Percentiles rank a stretch among this genome's conserved stretches.
These are phyloP conservation scores for Firmiana major DNA, from an alignment of 345 rosid genomes.

Conservation along the genomic window DNA sequence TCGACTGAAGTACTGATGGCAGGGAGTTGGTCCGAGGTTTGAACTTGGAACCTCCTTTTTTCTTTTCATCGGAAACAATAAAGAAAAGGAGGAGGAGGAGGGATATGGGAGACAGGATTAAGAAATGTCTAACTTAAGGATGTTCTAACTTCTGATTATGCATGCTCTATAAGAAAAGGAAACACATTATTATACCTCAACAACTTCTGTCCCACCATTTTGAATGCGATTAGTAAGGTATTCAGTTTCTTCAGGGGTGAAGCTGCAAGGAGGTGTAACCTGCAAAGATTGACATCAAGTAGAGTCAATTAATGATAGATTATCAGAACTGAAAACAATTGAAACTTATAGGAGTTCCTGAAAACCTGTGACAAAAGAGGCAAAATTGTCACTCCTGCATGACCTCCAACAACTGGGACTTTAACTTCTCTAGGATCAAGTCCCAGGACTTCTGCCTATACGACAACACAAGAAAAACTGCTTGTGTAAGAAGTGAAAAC, in stretches of 20 bases:
- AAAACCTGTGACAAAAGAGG: constrained; percentile 88
- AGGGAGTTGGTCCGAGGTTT: neutral
- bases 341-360: neutral
- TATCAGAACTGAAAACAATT: neutral
- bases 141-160: neutral
- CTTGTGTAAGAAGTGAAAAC: no score
- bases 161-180: no score
- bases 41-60: neutral
- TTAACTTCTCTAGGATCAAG: constrained; percentile 93
- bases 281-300: constrained; percentile 17
- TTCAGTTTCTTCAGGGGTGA: constrained; percentile 60
- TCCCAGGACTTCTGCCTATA: constrained; percentile 96
- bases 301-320: neutral
- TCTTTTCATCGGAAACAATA: neutral
- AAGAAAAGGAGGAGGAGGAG: no score
- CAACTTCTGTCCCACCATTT: constrained; percentile 87
- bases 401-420: constrained; percentile 98
- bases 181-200: constrained; percentile 42
- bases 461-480: no score
- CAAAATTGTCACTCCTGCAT: constrained; percentile 89
- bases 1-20: neutral
- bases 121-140: neutral
- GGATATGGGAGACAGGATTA: neutral
- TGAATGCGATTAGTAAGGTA: constrained; percentile 76
- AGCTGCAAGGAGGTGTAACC: constrained; percentile 75